Conservation (phyloP, 345 rosid genomes). For the Theobroma cacao region DNA sequence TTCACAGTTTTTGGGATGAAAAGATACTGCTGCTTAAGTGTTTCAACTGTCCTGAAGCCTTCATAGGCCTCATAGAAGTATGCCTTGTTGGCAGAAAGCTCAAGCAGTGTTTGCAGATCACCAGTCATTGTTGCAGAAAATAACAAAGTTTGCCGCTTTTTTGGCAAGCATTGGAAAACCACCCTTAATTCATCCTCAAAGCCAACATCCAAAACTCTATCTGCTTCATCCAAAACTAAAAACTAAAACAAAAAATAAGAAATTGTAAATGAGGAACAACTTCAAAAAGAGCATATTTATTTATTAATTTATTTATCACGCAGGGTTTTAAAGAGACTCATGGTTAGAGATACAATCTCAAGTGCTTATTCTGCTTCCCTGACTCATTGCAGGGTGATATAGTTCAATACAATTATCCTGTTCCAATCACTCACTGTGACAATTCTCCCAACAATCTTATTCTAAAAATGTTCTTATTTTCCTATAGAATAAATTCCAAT, state of each 20-base stretch:
- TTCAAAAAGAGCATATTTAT: not conserved
- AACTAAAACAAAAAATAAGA: constrained; percentile 40
- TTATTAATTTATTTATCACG: not conserved
- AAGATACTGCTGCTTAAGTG: constrained; percentile 80
- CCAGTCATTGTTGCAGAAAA: constrained; percentile 97
- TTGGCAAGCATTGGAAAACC: constrained; percentile 70
- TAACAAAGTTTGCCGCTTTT: constrained; percentile 72
- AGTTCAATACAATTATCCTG: not conserved
- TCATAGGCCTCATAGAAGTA: constrained; percentile 94
- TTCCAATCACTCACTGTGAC: not conserved
- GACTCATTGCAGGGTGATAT: no score
- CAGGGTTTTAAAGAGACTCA: not conserved
- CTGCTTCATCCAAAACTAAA: constrained; percentile 95
- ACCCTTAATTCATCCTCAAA: constrained; percentile 81
- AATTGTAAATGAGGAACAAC: not conserved
- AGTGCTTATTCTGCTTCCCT: not conserved
- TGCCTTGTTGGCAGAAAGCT: constrained; percentile 82
- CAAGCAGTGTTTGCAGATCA: constrained; percentile 63
- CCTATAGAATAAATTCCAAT: not conserved
- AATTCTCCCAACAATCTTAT: not conserved
- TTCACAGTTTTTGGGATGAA: constrained; percentile 71
- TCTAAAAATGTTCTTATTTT: not conserved
- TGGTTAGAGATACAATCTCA: not conserved
- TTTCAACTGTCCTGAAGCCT: constrained; percentile 85
- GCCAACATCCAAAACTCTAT: constrained; percentile 93